Evolutionary conservation across 2,329 filamentous ascomycete genomes (phyloP).

Genomic region (Botrytis deweyae): DNA sequence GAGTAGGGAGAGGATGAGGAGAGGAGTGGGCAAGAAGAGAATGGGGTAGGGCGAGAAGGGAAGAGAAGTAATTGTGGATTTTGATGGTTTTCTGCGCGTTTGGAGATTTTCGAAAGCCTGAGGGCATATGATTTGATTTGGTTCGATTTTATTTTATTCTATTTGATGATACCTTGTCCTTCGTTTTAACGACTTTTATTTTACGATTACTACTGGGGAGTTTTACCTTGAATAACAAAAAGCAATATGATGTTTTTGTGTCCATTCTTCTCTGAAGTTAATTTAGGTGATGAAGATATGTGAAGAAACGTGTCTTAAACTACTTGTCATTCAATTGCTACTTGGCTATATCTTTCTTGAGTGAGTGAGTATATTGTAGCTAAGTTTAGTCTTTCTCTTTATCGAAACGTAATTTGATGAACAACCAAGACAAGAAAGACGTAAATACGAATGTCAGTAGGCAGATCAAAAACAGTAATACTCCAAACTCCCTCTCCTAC

Average conservation of each 20-base stretch:
- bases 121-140: background rate
- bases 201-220: no score
- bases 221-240: background rate
- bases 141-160: background rate
- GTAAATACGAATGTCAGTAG: accelerated
- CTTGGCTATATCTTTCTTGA: background rate
- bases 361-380: background rate
- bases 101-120: background rate
- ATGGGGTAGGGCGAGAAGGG: background rate
- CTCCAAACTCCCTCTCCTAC: background rate
- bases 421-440: background rate
- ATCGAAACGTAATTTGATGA: background rate
- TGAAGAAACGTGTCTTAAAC: no score
- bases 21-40: no score
- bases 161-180: conserved; percentile 8
- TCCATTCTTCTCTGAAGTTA: background rate
- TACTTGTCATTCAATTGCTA: background rate
- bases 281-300: background rate
- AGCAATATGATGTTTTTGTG: background rate
- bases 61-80: background rate
- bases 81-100: background rate
- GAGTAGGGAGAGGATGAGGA: background rate
- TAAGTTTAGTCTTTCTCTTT: background rate
- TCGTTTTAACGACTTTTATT: background rate
- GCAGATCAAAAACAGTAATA: background rate